Base-by-base conservation (phyloP, 1,284 basidiomycete species). In the Taiwanofungus camphoratus region DNA sequence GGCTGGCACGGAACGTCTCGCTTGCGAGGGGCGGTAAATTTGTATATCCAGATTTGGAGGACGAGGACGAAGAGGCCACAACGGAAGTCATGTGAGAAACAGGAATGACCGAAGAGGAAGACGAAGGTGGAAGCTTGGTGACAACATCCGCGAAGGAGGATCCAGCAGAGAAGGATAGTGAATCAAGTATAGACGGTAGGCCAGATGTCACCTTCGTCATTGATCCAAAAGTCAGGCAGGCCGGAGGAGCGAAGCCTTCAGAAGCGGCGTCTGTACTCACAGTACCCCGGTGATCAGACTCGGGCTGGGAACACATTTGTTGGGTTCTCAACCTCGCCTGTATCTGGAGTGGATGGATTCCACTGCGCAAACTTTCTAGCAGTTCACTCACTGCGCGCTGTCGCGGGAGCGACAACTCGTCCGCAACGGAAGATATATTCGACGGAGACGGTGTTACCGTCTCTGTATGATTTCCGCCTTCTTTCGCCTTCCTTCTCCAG, bases 401-500 rank as follows among this genome's bases (percentile, higher is more conserved):
- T 22, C 74, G 66, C 36, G 69, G 68, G 2, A 57, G 52, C 40
- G 68, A 57, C 12, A 77, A 57, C 23, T 55, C 54, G 32, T 71
- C 69, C 18, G 61, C 59, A 31, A 77, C 62, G 1, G 73, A 73
- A 15, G 75, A 77, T 26, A 80, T 67, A 22, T 68, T 62, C 16
- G 77, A 79, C 3, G 64, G 61, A 1, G 75, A 77, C 23, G 74
- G 74, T 0, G 74, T 76, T 33, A 76, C 52, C 3, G 61, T 62
- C 22, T 58, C 59, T 15, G 47, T 36, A 35, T 68, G 60, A 36
- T 51, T 46, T 15, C 53, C 57, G 20, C 63, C 64, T 46, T 66
- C 59, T 42, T 60, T 61, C 15, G 70, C 71, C 19, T 61, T 59
- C 11, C 56, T 58, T 57, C 74, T 75, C 75, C 76, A 76, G 44